Percentiles rank a stretch among this genome's conserved stretches.
Conservation (phyloP, 208 protist genomes). For the Phytomonas sp. region DNA sequence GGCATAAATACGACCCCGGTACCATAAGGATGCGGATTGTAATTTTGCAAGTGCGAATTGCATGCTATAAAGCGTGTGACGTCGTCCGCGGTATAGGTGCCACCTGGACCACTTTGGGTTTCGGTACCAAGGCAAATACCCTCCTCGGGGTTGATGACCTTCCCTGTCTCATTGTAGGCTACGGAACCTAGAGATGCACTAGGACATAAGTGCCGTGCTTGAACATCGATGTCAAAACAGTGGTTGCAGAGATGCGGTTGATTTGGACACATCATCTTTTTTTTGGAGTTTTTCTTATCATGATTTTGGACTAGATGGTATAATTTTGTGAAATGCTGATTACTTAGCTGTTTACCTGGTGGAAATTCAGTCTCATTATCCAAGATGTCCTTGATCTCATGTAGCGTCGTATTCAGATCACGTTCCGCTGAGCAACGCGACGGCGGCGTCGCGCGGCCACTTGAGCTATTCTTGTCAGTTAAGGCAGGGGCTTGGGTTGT, state of each 20-base stretch:
- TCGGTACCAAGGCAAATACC: slow-evolving; percentile 40
- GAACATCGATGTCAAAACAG: slow-evolving; percentile 62
- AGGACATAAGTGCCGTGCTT: slow-evolving; percentile 47
- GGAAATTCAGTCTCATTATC: slow-evolving; percentile 11
- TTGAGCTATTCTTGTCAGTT: not conserved
- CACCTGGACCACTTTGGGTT: slow-evolving; percentile 21
- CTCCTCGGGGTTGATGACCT: slow-evolving; percentile 53
- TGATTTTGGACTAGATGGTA: slow-evolving; percentile 59
- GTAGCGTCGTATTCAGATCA: slow-evolving; percentile 43
- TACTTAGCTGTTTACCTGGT: slow-evolving; percentile 17
- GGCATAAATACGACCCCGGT: slow-evolving; percentile 69
- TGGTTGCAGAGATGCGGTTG: slow-evolving; percentile 60
- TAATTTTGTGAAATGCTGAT: slow-evolving; percentile 41
- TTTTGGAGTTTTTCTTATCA: slow-evolving; percentile 48
- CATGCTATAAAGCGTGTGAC: slow-evolving; percentile 19
- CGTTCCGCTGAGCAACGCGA: slow-evolving; percentile 52
- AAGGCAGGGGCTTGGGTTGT: not conserved
- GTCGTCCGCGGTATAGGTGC: slow-evolving; percentile 26
- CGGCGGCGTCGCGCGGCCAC: slow-evolving; percentile 8
- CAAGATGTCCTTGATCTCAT: slow-evolving; percentile 48
- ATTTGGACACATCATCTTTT: slow-evolving; percentile 40
- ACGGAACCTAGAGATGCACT: slow-evolving; percentile 18
- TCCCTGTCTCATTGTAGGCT: slow-evolving; percentile 35
- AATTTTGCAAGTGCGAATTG: slow-evolving; percentile 25
- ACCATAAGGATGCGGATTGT: slow-evolving; percentile 71